Evolutionary conservation across 495 filamentous ascomycete species (phyloP).

Genomic region (Neurospora sp.): DNA sequence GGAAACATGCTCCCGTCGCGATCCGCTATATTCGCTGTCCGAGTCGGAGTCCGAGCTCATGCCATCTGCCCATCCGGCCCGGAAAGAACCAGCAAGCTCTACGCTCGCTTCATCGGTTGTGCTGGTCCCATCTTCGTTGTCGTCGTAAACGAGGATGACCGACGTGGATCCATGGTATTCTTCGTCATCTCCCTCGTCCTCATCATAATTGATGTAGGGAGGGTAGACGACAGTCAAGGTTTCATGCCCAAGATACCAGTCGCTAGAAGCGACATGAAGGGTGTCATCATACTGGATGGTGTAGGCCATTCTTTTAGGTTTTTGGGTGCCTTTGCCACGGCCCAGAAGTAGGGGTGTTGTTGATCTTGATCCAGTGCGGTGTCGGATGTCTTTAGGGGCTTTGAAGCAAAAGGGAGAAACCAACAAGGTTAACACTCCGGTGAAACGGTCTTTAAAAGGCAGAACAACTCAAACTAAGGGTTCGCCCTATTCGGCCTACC

Average conservation of each 20-base stretch:
- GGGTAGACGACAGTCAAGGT: neutral
- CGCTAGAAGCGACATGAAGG: neutral
- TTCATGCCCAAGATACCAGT: neutral
- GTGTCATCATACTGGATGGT: neutral
- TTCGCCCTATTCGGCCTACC: neutral
- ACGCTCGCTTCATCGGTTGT: neutral
- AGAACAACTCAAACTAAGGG: neutral
- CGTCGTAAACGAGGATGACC: neutral
- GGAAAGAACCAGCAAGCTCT: neutral
- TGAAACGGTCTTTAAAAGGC: neutral
- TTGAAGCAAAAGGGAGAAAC: neutral
- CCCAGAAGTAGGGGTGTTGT: neutral
- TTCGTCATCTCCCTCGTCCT: neutral
- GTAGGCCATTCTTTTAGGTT: neutral
- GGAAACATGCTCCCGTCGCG: neutral
- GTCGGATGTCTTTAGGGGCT: neutral
- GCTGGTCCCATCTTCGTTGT: neutral
- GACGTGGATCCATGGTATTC: neutral
- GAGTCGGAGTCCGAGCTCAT: neutral
- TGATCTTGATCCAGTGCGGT: neutral
- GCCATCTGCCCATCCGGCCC: neutral
- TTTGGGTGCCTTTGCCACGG: neutral
- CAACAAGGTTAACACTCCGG: neutral
- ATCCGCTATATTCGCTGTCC: neutral
- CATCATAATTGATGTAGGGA: neutral